phyloP scores from a whole-genome alignment of 441 rosid genomes.

The Gossypium schwendimanii region DNA sequence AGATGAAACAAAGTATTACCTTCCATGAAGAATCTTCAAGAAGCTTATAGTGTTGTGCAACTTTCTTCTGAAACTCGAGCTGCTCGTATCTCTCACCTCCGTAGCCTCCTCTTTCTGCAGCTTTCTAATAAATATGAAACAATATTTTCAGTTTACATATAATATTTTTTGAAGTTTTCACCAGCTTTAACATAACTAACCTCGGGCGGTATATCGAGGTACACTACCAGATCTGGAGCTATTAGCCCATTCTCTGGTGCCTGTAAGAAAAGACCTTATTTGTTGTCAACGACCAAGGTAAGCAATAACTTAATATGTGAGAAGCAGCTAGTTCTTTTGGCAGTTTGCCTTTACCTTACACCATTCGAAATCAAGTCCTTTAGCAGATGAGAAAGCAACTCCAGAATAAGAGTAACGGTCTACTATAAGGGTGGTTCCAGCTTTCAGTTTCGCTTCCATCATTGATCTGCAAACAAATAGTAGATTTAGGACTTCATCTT shows the following conservation, averaged over 20 bases:
- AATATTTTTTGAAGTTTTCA: not conserved
- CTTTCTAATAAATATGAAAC: slow-evolving; percentile 40
- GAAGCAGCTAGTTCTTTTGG: not conserved
- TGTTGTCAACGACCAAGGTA: not conserved
- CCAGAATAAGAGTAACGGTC: slow-evolving; percentile 97
- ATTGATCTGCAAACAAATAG: slow-evolving; percentile 42
- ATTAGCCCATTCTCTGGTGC: slow-evolving; percentile 49
- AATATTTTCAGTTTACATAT: not conserved
- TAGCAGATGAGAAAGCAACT: slow-evolving; percentile 89
- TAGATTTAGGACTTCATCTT: not conserved
- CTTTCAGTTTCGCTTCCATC: slow-evolving; percentile 72
- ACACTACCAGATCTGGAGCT: slow-evolving; percentile 50
- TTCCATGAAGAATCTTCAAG: slow-evolving; percentile 74
- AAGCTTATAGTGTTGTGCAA: slow-evolving; percentile 48
- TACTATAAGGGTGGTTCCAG: slow-evolving; percentile 73
- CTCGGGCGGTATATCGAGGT: slow-evolving; percentile 53
- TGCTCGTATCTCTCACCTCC: slow-evolving; percentile 87
- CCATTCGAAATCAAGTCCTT: slow-evolving; percentile 82
- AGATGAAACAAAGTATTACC: slow-evolving; percentile 30
- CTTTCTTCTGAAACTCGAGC: slow-evolving; percentile 78
- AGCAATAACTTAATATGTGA: not conserved
- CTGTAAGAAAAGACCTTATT: slow-evolving; percentile 25
- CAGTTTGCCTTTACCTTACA: slow-evolving; percentile 54
- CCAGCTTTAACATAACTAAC: slow-evolving; percentile 16
- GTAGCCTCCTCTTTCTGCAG: slow-evolving; percentile 93